phyloP scores from a whole-genome alignment of 2,329 filamentous ascomycete genomes.

The Alternaria alternata region DNA sequence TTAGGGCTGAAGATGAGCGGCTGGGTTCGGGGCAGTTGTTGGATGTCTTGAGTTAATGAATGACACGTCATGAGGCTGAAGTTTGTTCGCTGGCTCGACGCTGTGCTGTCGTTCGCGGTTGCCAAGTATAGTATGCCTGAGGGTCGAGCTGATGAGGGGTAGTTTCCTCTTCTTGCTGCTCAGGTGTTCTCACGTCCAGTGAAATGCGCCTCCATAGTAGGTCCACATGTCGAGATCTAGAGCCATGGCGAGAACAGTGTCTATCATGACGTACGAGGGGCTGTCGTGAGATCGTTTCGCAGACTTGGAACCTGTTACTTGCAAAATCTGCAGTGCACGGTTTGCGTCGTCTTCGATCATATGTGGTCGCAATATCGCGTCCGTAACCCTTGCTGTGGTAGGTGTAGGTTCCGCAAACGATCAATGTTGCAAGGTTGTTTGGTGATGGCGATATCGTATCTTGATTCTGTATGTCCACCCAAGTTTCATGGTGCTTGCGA shows the following conservation, averaged over 20 bases:
- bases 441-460: background rate
- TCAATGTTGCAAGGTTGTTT: background rate
- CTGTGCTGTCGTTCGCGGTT: background rate
- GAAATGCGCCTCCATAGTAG: background rate
- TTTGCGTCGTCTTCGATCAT: background rate
- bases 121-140: background rate
- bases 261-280: background rate
- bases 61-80: conserved; percentile 1
- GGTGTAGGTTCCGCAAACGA: background rate
- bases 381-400: background rate
- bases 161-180: background rate
- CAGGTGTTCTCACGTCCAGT: background rate
- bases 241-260: background rate
- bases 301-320: background rate
- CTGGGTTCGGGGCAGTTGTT: conserved; percentile 1
- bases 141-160: too few species aligned
- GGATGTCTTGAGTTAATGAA: background rate
- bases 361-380: background rate
- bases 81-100: background rate
- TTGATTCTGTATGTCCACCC: background rate
- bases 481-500: background rate
- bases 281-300: background rate
- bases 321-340: background rate
- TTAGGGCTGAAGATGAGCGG: conserved; percentile 1
- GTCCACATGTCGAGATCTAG: background rate